Conservation (phyloP, 164 flowering plant genomes). For the Santalum album region DNA sequence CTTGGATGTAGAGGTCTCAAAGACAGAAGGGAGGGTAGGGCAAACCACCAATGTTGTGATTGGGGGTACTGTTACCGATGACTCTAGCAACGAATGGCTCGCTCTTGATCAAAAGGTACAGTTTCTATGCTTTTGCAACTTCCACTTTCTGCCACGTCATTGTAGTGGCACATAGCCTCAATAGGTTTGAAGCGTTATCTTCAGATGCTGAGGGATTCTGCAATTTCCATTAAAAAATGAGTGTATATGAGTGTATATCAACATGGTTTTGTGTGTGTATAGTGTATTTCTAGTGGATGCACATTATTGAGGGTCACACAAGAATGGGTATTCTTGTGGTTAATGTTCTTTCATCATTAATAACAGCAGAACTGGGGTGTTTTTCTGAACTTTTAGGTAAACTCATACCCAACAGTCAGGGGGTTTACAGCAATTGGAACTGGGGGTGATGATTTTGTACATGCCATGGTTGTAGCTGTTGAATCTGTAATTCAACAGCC, state of each 20-base stretch:
- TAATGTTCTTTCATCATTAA: neutral
- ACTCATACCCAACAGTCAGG: conserved; percentile 83
- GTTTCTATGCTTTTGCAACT: neutral
- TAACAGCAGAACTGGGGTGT: neutral
- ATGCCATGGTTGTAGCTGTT: conserved; percentile 92
- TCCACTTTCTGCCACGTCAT: neutral
- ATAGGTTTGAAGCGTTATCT: neutral
- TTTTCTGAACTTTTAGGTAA: conserved; percentile 39
- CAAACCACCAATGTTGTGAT: conserved; percentile 92
- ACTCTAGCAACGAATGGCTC: conserved; percentile 87
- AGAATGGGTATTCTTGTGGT: neutral
- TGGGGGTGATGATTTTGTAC: conserved; percentile 97
- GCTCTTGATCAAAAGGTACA: conserved; percentile 82
- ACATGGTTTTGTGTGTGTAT: neutral
- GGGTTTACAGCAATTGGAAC: conserved; percentile 98
- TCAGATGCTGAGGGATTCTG: neutral
- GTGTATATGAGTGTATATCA: too few species aligned
- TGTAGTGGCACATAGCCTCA: neutral
- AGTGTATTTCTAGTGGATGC: neutral
- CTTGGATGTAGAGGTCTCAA: conserved; percentile 75
- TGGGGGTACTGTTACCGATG: conserved; percentile 90
- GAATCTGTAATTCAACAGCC: conserved; percentile 84
- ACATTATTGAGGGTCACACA: neutral
- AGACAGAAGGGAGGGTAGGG: conserved; percentile 90
- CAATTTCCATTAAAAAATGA: neutral